phyloP scores from a whole-genome alignment of 2,329 filamentous ascomycete species.

The Trichoderma sp. region DNA sequence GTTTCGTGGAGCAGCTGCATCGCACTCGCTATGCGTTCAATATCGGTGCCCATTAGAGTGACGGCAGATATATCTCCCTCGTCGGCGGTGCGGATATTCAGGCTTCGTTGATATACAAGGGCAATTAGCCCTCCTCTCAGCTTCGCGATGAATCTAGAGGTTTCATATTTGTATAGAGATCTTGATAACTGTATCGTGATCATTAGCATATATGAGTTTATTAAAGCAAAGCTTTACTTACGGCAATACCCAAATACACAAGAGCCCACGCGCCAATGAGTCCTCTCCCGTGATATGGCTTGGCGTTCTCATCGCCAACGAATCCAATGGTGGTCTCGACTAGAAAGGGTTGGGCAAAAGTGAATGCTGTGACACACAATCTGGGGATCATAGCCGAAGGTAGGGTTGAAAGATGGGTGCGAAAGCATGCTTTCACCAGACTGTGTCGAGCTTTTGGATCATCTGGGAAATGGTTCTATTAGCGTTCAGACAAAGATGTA shows the following conservation, averaged over 20 bases:
- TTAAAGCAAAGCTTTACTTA: slow-evolving; percentile 15
- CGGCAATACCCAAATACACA: slow-evolving; percentile 34
- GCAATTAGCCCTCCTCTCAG: slow-evolving; percentile 28
- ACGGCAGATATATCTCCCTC: slow-evolving; percentile 30
- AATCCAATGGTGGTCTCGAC: slow-evolving; percentile 28
- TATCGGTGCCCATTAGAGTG: slow-evolving; percentile 36
- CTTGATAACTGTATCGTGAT: slow-evolving; percentile 20
- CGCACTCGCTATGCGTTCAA: slow-evolving; percentile 31
- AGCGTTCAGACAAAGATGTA: neutral
- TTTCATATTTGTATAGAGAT: slow-evolving; percentile 28
- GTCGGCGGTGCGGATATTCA: slow-evolving; percentile 26
- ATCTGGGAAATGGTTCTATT: slow-evolving; percentile 18
- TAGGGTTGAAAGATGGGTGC: slow-evolving; percentile 22
- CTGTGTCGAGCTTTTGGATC: slow-evolving; percentile 21
- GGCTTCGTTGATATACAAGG: slow-evolving; percentile 28
- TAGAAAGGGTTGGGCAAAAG: slow-evolving; percentile 32
- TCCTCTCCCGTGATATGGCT: slow-evolving; percentile 27
- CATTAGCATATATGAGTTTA: neutral
- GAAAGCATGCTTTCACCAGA: slow-evolving; percentile 23
- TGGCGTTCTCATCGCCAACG: slow-evolving; percentile 21
- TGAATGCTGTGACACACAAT: slow-evolving; percentile 28
- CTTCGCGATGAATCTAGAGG: slow-evolving; percentile 26
- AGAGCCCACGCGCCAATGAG: slow-evolving; percentile 33
- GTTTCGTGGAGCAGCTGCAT: slow-evolving; percentile 29
- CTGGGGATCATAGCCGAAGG: slow-evolving; percentile 26